These are phyloP conservation scores for Mycosphaerella sp. DNA, from an alignment of 2,329 filamentous ascomycete species.

Conservation along the genomic window DNA sequence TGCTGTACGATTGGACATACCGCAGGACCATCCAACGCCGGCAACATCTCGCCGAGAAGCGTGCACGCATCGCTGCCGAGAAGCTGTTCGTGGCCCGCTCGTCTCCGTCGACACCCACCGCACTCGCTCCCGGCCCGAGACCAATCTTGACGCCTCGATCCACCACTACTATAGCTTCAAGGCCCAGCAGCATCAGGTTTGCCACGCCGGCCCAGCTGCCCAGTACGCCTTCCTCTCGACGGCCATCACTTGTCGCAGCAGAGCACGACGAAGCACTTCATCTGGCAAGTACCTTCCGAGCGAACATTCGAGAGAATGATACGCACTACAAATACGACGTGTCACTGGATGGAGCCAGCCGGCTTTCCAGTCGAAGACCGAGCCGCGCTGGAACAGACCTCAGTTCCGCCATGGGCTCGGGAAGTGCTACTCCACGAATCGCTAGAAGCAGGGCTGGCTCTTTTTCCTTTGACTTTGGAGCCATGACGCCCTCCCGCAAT, in stretches of 20 bases:
- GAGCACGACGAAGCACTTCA: constrained; percentile 2
- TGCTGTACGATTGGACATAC: not conserved
- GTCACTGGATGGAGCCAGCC: constrained; percentile 7
- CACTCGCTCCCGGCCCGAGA: not conserved
- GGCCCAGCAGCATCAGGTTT: constrained; percentile 4
- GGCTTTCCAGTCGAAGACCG: constrained; percentile 6
- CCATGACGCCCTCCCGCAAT: not conserved
- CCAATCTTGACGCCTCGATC: not conserved
- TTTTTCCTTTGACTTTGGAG: not conserved
- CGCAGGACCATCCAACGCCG: too few relatives aligned
- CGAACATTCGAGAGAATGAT: not conserved
- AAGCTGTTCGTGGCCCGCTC: not conserved
- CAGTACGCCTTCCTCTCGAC: constrained; percentile 1
- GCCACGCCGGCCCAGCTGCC: not conserved
- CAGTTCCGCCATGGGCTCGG: not conserved
- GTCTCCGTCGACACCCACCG: not conserved
- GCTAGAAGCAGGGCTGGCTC: constrained; percentile 2
- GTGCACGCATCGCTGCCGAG: too few relatives aligned
- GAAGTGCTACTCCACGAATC: not conserved
- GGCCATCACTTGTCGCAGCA: not conserved
- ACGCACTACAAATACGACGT: constrained; percentile 1
- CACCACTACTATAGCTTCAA: not conserved
- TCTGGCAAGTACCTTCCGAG: constrained; percentile 1
- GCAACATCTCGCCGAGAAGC: too few relatives aligned
- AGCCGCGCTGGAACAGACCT: constrained; percentile 1